Evolutionary conservation across 1,284 basidiomycete genomes (phyloP).

Genomic region (Sanghuangporus sanghuang): DNA sequence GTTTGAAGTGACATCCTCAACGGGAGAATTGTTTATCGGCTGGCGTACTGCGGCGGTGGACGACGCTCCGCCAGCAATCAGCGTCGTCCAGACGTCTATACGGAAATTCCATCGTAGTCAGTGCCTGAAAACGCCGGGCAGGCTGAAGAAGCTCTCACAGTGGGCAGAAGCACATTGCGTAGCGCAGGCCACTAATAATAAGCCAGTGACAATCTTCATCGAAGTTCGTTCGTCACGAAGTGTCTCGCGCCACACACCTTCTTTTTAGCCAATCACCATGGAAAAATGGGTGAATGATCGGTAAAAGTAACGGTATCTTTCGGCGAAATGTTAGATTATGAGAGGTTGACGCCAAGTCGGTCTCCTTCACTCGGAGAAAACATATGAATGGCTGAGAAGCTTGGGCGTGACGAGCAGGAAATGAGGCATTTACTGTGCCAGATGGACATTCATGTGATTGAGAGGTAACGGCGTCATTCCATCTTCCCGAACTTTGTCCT

Average conservation of each 20-base stretch:
- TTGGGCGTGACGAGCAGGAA: not conserved
- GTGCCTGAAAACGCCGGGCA: not conserved
- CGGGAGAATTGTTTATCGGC: conserved; percentile 37
- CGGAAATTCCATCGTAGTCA: not conserved
- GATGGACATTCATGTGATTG: not conserved
- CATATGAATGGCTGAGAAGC: not conserved
- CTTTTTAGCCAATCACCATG: not conserved
- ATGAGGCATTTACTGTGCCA: not conserved
- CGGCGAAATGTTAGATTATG: not conserved
- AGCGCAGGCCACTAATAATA: not conserved
- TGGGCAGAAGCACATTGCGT: conserved; percentile 31
- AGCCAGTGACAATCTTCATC: not conserved
- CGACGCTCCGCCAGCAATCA: conserved; percentile 31
- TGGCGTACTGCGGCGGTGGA: conserved; percentile 23
- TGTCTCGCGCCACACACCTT: not conserved
- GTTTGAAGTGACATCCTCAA: conserved; percentile 30
- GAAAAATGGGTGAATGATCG: not conserved
- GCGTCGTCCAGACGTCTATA: conserved; percentile 35
- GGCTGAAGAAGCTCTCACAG: conserved; percentile 25
- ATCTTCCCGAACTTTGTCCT: not conserved
- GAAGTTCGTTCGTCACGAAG: not conserved
- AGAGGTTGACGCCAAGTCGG: not conserved
- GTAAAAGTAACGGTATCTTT: not conserved
- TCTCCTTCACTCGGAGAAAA: not conserved
- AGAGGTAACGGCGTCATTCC: not conserved